phyloP scores from a whole-genome alignment of 2,329 filamentous ascomycete species.

The Talaromyces sp. region DNA sequence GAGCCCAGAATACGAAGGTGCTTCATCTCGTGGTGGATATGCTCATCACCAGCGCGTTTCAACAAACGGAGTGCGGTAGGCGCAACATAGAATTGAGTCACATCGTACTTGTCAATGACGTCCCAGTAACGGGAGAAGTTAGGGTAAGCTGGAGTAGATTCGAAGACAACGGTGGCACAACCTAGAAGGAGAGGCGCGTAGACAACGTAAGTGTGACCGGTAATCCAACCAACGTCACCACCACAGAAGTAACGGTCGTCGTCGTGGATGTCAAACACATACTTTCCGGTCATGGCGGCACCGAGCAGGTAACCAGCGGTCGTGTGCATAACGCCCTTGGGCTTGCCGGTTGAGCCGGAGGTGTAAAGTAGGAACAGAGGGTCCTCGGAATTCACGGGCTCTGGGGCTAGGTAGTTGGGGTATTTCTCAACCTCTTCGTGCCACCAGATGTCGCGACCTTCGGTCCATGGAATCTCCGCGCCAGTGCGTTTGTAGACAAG shows the following conservation, averaged over 20 bases:
- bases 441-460: slow-evolving; percentile 94
- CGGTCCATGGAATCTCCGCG: slow-evolving; percentile 86
- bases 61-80: slow-evolving; percentile 89
- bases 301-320: slow-evolving; percentile 94
- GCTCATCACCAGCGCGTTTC: slow-evolving; percentile 92
- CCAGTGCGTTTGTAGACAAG: slow-evolving; percentile 96
- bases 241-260: slow-evolving; percentile 95
- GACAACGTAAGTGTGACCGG: slow-evolving; percentile 96
- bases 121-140: slow-evolving; percentile 99
- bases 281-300: slow-evolving; percentile 91
- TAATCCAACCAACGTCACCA: slow-evolving; percentile 98
- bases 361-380: slow-evolving; percentile 98
- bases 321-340: slow-evolving; percentile 98
- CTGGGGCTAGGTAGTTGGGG: slow-evolving; percentile 87
- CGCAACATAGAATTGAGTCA: slow-evolving; percentile 98
- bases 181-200: slow-evolving; percentile 93
- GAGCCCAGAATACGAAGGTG: slow-evolving; percentile 87
- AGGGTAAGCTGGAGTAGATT: slow-evolving; percentile 95
- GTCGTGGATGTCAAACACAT: slow-evolving; percentile 97
- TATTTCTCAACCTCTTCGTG: slow-evolving; percentile 98
- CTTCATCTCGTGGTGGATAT: slow-evolving; percentile 87
- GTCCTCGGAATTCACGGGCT: slow-evolving; percentile 89
- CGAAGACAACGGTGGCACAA: slow-evolving; percentile 93
- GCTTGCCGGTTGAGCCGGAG: slow-evolving; percentile 96
- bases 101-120: slow-evolving; percentile 89